Percentiles rank a stretch among this genome's conserved stretches.
Conservation (phyloP, 208 protist species). For the Leishmania gerbilli region DNA sequence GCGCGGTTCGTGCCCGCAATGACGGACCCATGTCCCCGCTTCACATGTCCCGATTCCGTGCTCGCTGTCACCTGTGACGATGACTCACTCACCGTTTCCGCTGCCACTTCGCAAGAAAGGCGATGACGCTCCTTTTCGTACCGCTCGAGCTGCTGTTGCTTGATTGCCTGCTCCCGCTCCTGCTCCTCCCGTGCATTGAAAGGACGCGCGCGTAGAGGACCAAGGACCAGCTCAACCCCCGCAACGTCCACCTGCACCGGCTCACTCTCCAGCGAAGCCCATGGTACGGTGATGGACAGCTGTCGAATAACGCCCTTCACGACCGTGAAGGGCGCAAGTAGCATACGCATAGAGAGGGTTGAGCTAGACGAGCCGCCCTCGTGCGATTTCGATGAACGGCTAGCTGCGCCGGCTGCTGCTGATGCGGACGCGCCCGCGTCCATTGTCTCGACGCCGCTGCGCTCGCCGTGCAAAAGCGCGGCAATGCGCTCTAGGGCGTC, state of each 20-base stretch:
- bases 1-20: neutral
- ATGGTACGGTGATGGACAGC: slow-evolving; percentile 73
- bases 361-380: neutral
- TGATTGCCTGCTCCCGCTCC: slow-evolving; percentile 47
- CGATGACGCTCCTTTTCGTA: slow-evolving; percentile 54
- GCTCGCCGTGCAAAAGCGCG: slow-evolving; percentile 26
- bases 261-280: slow-evolving; percentile 70
- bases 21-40: neutral
- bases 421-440: neutral
- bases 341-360: slow-evolving; percentile 39
- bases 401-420: neutral
- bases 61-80: neutral
- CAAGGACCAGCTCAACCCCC: slow-evolving; percentile 78
- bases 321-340: slow-evolving; percentile 78
- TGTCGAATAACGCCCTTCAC: slow-evolving; percentile 64
- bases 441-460: neutral
- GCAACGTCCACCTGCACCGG: slow-evolving; percentile 60
- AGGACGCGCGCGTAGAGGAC: slow-evolving; percentile 53
- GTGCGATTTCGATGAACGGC: neutral
- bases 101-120: slow-evolving; percentile 3
- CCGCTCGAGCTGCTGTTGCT: slow-evolving; percentile 54
- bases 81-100: neutral
- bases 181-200: slow-evolving; percentile 62
- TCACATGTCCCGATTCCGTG: neutral
- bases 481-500: slow-evolving; percentile 69